Conservation (phyloP, 78 protist genomes). For the Dictyostelium brefeldianum region DNA sequence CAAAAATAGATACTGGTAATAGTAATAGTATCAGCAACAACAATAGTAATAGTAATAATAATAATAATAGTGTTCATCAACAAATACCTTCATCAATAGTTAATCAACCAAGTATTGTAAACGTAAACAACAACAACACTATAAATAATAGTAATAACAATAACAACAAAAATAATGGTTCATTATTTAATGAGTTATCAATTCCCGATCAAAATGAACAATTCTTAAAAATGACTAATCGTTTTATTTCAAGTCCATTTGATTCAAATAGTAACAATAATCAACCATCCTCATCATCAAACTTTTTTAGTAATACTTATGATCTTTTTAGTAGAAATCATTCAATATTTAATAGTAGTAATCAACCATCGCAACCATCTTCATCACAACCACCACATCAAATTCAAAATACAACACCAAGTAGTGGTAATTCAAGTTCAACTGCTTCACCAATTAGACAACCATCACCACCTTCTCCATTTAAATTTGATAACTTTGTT, state of each 20-base stretch:
- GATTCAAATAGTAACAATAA: not conserved
- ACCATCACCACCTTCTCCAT: not conserved
- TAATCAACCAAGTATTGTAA: too few relatives aligned
- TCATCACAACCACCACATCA: not conserved
- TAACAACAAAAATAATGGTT: not conserved
- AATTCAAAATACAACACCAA: not conserved
- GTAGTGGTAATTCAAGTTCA: not conserved
- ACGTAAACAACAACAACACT: too few relatives aligned
- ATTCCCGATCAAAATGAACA: not conserved
- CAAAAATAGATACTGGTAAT: not conserved
- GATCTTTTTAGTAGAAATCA: slow-evolving; percentile 21
- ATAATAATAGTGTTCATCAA: not conserved
- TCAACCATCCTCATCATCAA: not conserved
- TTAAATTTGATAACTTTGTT: too few relatives aligned
- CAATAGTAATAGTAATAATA: not conserved
- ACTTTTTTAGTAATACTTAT: not conserved
- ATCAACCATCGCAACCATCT: not conserved
- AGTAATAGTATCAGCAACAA: not conserved
- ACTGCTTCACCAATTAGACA: not conserved
- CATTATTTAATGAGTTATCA: not conserved
- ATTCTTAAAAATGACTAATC: not conserved
- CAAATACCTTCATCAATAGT: not conserved
- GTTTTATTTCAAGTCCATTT: slow-evolving; percentile 1
- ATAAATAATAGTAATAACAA: not conserved
- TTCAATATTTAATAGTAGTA: not conserved